Conservation (phyloP, 805 yeast species). For the Teunomyces atbi region DNA sequence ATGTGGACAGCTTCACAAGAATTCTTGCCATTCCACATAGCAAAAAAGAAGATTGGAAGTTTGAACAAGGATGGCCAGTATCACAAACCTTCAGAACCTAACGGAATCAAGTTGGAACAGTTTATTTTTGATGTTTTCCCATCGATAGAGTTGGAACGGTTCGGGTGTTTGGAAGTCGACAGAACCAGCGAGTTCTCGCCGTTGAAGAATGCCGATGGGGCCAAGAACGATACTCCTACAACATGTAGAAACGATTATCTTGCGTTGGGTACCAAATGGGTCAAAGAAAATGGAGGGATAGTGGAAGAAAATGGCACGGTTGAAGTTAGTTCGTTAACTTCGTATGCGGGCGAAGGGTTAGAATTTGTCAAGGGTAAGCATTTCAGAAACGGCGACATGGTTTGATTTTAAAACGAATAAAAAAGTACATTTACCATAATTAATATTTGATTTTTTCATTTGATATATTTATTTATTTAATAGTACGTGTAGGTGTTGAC, state of each 20-base stretch:
- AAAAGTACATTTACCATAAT: not conserved
- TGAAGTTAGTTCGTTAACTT: slow-evolving; percentile 74
- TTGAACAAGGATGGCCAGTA: slow-evolving; percentile 49
- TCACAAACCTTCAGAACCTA: slow-evolving; percentile 67
- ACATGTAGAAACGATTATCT: slow-evolving; percentile 70
- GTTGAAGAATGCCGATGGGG: slow-evolving; percentile 83
- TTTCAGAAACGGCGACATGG: slow-evolving; percentile 32
- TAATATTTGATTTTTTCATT: not conserved
- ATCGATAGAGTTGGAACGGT: slow-evolving; percentile 61
- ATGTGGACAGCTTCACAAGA: slow-evolving; percentile 67
- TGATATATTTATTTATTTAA: not conserved
- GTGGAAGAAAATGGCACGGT: slow-evolving; percentile 50
- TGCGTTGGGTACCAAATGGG: slow-evolving; percentile 72
- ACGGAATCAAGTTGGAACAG: slow-evolving; percentile 94
- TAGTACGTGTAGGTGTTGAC: not conserved
- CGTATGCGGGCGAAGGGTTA: slow-evolving; percentile 75
- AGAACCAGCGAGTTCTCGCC: slow-evolving; percentile 89
- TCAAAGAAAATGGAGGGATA: slow-evolving; percentile 64
- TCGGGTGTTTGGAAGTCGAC: slow-evolving; percentile 91
- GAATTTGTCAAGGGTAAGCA: slow-evolving; percentile 50
- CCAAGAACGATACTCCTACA: slow-evolving; percentile 80
- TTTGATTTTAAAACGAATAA: slow-evolving; percentile 9
- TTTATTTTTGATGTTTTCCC: slow-evolving; percentile 96
- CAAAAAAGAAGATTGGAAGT: slow-evolving; percentile 79
- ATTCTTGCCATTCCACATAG: slow-evolving; percentile 89